A percentile compares a stretch with the other conserved stretches of the same genome.
Evolutionary conservation across 257 asterid genomes (phyloP).

Genomic region (Parsonsia alboflavescens): DNA sequence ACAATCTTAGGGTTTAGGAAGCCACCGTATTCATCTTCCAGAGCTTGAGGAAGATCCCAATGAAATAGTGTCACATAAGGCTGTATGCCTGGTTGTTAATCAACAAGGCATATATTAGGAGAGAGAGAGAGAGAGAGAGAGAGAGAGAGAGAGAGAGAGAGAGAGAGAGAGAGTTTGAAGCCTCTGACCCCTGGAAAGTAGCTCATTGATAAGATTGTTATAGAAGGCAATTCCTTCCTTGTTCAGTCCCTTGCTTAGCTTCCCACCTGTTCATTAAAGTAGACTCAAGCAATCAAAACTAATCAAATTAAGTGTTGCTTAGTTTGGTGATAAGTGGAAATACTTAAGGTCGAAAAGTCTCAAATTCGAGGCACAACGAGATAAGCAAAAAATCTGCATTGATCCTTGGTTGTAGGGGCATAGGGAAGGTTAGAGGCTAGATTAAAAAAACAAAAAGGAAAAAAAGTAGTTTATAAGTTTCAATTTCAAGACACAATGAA

Average conservation of each 20-base stretch:
- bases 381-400: too few relatives aligned
- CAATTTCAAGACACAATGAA: too few relatives aligned
- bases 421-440: too few relatives aligned
- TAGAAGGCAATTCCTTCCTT: slow-evolving; percentile 53
- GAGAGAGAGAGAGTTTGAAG: background rate
- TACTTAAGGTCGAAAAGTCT: too few relatives aligned
- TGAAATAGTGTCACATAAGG: slow-evolving; percentile 64
- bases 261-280: slow-evolving; percentile 32
- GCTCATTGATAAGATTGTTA: slow-evolving; percentile 52
- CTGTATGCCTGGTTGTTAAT: slow-evolving; percentile 31
- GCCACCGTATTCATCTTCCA: slow-evolving; percentile 65
- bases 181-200: slow-evolving; percentile 43
- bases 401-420: too few relatives aligned
- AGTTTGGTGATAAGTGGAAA: too few relatives aligned
- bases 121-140: background rate
- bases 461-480: too few relatives aligned
- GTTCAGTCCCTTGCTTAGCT: slow-evolving; percentile 52
- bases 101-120: background rate
- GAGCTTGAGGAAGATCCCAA: slow-evolving; percentile 76
- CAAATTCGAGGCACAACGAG: too few relatives aligned
- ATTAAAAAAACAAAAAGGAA: too few relatives aligned
- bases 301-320: too few relatives aligned
- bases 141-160: background rate
- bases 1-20: slow-evolving; percentile 46
- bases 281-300: background rate